Percentiles rank a stretch among this genome's conserved stretches.
Evolutionary conservation across 2,329 filamentous ascomycete genomes (phyloP).

Genomic region (Neofusicoccum parvum): DNA sequence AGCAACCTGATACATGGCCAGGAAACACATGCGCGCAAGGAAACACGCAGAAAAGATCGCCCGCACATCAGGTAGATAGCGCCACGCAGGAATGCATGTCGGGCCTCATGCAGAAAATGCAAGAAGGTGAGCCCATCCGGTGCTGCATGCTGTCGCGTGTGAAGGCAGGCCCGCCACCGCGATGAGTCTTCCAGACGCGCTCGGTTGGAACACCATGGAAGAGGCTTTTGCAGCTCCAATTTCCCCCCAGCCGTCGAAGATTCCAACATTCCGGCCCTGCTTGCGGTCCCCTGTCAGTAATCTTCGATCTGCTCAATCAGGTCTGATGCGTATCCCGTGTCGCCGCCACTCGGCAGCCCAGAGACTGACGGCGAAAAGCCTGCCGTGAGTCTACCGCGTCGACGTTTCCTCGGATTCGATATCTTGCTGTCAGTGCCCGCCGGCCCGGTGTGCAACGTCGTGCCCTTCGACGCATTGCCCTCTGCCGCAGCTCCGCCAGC

Average conservation of each 20-base stretch:
- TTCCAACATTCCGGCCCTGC: constrained; percentile 9
- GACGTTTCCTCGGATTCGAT: constrained; percentile 11
- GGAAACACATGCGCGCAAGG: constrained; percentile 7
- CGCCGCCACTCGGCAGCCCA: background rate
- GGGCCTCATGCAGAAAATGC: constrained; percentile 2
- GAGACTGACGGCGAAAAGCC: background rate
- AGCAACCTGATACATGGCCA: background rate
- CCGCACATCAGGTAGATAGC: background rate
- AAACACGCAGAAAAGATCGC: constrained; percentile 2
- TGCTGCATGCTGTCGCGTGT: constrained; percentile 7
- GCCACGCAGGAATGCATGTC: background rate
- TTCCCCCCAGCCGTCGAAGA: background rate
- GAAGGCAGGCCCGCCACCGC: background rate
- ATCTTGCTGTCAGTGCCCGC: constrained; percentile 1
- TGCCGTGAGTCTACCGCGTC: background rate
- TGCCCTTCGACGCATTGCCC: constrained; percentile 13
- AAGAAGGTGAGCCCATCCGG: background rate
- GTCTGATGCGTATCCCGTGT: background rate
- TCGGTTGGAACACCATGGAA: background rate
- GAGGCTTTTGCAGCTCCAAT: constrained; percentile 3
- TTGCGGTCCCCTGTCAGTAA: background rate
- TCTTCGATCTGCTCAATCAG: constrained; percentile 3
- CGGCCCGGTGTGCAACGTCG: background rate
- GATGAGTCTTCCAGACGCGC: background rate
- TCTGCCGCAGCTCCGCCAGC: background rate